Percentiles rank a stretch among this genome's conserved stretches.
Evolutionary conservation across 1,284 basidiomycete species (phyloP).

Genomic region (Moesziomyces parantarcticus): DNA sequence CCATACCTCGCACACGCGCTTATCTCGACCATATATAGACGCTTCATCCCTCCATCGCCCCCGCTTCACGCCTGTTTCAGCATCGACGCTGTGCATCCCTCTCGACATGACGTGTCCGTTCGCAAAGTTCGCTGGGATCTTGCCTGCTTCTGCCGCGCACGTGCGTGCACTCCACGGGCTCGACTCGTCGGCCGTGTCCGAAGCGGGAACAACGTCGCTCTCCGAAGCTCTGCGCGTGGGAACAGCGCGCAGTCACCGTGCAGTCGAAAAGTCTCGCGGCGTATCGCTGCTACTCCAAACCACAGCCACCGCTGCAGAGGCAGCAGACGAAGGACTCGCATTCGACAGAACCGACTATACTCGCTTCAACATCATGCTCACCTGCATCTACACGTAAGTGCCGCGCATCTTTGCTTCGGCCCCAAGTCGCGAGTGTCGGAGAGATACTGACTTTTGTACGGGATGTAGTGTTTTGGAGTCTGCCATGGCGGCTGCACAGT

Average conservation of each 20-base stretch:
- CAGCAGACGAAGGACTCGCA: not conserved
- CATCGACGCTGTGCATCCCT: not conserved
- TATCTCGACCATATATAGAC: too few relatives aligned
- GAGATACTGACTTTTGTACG: not conserved
- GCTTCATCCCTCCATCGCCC: too few relatives aligned
- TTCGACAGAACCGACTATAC: conserved; percentile 51
- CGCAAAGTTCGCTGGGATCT: conserved; percentile 31
- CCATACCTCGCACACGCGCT: too few relatives aligned
- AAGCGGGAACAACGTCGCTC: conserved; percentile 3
- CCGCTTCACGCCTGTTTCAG: not conserved
- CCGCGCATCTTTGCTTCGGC: not conserved
- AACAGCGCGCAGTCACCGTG: conserved; percentile 35
- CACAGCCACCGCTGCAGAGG: conserved; percentile 7
- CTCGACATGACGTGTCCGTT: conserved; percentile 44
- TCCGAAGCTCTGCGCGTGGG: conserved; percentile 32
- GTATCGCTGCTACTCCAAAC: conserved; percentile 40
- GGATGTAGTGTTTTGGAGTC: conserved; percentile 14
- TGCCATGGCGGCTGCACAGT: not conserved
- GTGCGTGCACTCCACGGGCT: conserved; percentile 3
- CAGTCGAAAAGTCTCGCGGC: conserved; percentile 42
- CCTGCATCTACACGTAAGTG: conserved; percentile 39
- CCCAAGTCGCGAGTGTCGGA: not conserved
- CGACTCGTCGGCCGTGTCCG: not conserved
- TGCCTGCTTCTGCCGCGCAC: conserved; percentile 5
- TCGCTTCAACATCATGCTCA: conserved; percentile 51